These are phyloP conservation scores for Mycogone perniciosa DNA, from an alignment of 2,329 filamentous ascomycete species.

Conservation along the genomic window DNA sequence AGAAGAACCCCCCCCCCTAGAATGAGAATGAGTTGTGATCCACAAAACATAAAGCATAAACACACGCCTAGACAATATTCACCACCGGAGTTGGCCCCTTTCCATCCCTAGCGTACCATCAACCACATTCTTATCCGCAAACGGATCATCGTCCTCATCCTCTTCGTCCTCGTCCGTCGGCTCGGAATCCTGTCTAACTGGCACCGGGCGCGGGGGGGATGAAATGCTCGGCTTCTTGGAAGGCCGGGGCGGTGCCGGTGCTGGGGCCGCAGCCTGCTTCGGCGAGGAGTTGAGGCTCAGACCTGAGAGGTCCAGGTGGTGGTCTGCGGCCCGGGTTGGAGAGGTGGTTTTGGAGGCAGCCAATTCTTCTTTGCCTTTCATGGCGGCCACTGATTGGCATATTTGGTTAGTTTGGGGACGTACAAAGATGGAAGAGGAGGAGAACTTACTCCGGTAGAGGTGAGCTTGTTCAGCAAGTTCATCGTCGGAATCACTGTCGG, in stretches of 20 bases:
- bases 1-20: too few species aligned
- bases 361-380: constrained; percentile 44
- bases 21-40: too few species aligned
- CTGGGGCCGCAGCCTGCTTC: constrained; percentile 39
- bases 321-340: constrained; percentile 31
- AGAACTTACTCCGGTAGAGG: constrained; percentile 51
- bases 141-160: constrained; percentile 80
- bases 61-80: too few species aligned
- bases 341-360: constrained; percentile 33
- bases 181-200: constrained; percentile 26
- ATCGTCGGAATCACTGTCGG: constrained; percentile 64
- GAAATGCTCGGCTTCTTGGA: constrained; percentile 44
- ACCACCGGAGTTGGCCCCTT: constrained; percentile 6
- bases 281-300: constrained; percentile 37
- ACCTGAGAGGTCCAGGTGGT: constrained; percentile 35
- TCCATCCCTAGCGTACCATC: constrained; percentile 10
- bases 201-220: constrained; percentile 19
- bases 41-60: too few species aligned
- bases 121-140: constrained; percentile 74
- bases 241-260: constrained; percentile 32
- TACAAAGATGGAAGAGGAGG: constrained; percentile 10
- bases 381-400: constrained; percentile 40
- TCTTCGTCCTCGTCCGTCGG: constrained; percentile 45
- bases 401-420: not conserved
- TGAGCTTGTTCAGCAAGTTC: constrained; percentile 62